Base-by-base conservation (phyloP, 2,329 filamentous ascomycete species). In the Botrytis deweyae region DNA sequence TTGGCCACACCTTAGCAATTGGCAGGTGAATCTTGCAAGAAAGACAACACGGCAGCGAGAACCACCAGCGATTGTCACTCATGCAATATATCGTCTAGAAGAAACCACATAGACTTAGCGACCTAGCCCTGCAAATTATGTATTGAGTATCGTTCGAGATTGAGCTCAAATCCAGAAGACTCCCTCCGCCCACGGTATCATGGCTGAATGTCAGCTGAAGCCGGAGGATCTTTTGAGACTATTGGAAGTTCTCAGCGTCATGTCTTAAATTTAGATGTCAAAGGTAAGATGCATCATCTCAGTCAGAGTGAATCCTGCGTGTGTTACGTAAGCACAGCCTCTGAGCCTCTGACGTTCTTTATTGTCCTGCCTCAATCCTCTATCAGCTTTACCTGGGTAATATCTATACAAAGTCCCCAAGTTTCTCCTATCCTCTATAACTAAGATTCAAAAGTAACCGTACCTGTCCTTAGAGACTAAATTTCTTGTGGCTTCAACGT, bases 281-380 rank as follows among this genome's bases (percentile, higher is more conserved):
- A 64, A 10, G n/a, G 40, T 42, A 64, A 64, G 40, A 44, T 44
- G 62, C 38, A 64, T 64, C 62, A 44, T 44, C 25, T 64, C 40
- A 64, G 12, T 29, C 62, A 33, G 62, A 64, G 38, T 64, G 40
- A 64, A 44, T 64, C 40, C 40, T 64, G 62, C 40, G 33, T 36
- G 58, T 64, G 14, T 64, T 64, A 64, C 40, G 40, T 64, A 64
- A 64, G 62, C 62, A 18, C 40, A 64, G 25, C 40, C 62, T 64
- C 38, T 44, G 36, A 64, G 25, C 38, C 61, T 64, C 62, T 64
- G 38, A 64, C 38, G 38, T n/a, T 22, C n/a, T 63, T 42, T 42
- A n/a, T 22, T 18, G 6, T 40, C 38, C n/a, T 42, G 20, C 40
- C 42, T 44, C 40, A 64, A 64, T 33, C n/a, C 16, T 64, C 42